Conservation (phyloP, 2,329 filamentous ascomycete genomes). For the Talaromyces amestolkiae region DNA sequence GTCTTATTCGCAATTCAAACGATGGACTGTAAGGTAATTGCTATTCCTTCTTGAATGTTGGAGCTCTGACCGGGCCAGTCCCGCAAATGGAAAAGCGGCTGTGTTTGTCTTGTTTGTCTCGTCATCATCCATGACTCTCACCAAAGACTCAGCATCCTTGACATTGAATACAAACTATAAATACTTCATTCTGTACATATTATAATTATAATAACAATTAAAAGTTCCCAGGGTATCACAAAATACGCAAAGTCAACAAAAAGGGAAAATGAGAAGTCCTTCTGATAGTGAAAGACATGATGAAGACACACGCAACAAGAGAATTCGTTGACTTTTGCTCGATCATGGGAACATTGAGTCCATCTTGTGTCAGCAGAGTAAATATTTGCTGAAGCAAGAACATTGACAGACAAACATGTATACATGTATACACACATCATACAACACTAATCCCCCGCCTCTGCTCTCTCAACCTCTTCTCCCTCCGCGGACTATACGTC, state of each 20-base stretch:
- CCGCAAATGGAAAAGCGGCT: constrained; percentile 6
- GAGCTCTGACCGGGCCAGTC: background rate
- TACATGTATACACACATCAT: constrained; percentile 18
- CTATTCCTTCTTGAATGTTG: background rate
- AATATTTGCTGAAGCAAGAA: background rate
- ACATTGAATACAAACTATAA: background rate
- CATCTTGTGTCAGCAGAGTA: background rate
- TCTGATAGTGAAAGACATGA: background rate
- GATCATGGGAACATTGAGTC: background rate
- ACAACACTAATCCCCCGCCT: constrained; percentile 35
- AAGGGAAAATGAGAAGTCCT: background rate
- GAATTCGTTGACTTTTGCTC: constrained; percentile 5
- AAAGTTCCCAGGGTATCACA: constrained; percentile 7
- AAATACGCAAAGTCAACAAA: constrained; percentile 1
- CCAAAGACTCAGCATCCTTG: background rate
- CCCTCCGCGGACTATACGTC: constrained; percentile 40
- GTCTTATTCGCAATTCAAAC: background rate
- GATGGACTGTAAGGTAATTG: background rate
- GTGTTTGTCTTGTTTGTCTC: constrained; percentile 27
- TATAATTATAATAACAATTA: background rate
- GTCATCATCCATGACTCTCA: background rate
- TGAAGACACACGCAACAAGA: background rate
- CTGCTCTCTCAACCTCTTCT: constrained; percentile 38
- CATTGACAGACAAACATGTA: background rate
- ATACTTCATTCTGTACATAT: background rate